Base-by-base conservation (phyloP, 2,329 filamentous ascomycete species). In the Calonectria pauciramosa region DNA sequence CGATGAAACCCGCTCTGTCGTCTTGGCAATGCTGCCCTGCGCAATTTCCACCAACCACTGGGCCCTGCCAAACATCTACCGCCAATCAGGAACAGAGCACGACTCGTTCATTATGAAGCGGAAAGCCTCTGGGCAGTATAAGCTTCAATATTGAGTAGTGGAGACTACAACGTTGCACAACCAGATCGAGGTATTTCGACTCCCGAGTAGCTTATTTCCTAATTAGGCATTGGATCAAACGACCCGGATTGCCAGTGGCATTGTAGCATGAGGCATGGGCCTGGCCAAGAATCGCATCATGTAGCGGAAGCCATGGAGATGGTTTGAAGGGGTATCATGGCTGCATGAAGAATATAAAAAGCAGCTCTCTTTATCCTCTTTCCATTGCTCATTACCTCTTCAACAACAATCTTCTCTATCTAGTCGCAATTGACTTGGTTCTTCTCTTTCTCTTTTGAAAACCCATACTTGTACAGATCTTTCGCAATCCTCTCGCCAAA, bases 131-230 rank as follows among this genome's bases (percentile, higher is more conserved):
- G 18, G n/a, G 23, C 38, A 23, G 38, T 30, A 63, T 63, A 63
- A 63, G 56, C 56, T 63, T 63, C 56, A 63, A 63, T 63, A 56
- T 63, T 63, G 36, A 41, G 36, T 63, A 23, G 56, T 28, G 56
- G 56, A 63, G 56, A 63, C 56, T 63, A 41, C 34, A 28, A 63
- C 56, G 56, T 41, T 41, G 56, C 56, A 63, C 34, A 28, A 13
- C 34, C 56, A 28, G 36, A 63, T 63, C 36, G 56, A 63, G 34
- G 36, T 14, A 36, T 28, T 41, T 23, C 16, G 16, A 41, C 34
- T 30, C 36, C 36, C 56, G 56, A 63, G 14, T 23, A 28, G 36
- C 56, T 41, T 23, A 63, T 30, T 63, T 41, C 56, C 56, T 63
- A 63, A 63, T 23, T 13, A 26, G 23, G 56, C n/a, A 63, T 2